Evolutionary conservation across 768 basidiomycete genomes (phyloP), one percentile per base, ranked within the genome.

Genomic region (Lyophyllum shimeji): DNA sequence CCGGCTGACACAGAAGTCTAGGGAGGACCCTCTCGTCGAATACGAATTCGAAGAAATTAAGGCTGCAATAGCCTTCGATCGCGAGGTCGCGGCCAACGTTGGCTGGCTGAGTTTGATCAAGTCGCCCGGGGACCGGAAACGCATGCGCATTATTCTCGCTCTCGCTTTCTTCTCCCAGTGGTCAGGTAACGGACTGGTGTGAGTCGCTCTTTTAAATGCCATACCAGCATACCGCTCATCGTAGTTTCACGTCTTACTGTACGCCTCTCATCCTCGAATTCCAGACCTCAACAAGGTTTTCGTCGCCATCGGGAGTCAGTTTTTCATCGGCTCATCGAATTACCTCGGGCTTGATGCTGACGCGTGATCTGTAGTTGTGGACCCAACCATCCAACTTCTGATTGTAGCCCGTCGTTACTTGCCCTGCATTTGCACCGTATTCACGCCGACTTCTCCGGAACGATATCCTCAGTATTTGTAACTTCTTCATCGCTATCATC

Each of bases 41-140:
- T 84, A 80, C 63, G 83, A 85, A 64, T 85, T 82, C 59, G 76
- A 81, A 59, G 85, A 87, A 68, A 87, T 88, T 71, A 84, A 82
- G 64, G 76, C 81, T 23, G 83, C 83, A 6, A 73, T 83, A 53
- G 71, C 68, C 3, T 70, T 79, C 43, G 77, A 76, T 63, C 71
- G 71, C 45, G 71, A 71, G 33, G 69, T 75, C n/a, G 71, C 74
- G 23, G 56, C 71, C 9, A 71, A 74, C 34, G 68, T 79, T 18
- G 77, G 78, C 20, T 85, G 77, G 79, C 39, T 60, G 29, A 71
- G 68, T 40, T 69, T 83, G 46, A 64, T 84, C 65, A 77, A 69
- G 64, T 79, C 72, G 11, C 69, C 68, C 4, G 85, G 83, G 8
- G 86, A 86, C 68, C 69, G 76, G 43, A 74, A 73, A 37, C 77